Percentiles rank a stretch among this genome's conserved stretches.
Conservation (phyloP, 257 asterid genomes). For the Parsonsia alboflavescens region DNA sequence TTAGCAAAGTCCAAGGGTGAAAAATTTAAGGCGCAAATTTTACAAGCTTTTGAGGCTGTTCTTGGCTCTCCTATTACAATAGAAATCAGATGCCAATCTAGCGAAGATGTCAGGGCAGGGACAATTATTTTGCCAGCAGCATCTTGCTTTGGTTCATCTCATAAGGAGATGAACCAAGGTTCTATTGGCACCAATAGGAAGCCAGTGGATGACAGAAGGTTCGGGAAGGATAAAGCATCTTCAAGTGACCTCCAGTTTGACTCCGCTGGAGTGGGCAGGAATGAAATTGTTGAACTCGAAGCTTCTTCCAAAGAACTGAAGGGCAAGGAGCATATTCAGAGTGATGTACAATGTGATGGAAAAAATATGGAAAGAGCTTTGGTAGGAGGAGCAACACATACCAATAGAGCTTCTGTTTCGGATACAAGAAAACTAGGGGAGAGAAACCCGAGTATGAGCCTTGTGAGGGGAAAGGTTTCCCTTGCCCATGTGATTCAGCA, state of each 20-base stretch:
- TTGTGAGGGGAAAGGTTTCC: slow-evolving; percentile 79
- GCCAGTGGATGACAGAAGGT: slow-evolving; percentile 24
- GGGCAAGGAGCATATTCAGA: slow-evolving; percentile 6
- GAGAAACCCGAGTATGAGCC: slow-evolving; percentile 58
- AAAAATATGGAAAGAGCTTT: slow-evolving; percentile 19
- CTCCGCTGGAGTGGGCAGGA: slow-evolving; percentile 32
- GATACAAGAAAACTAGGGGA: slow-evolving; percentile 43
- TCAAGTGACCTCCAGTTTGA: slow-evolving; percentile 10
- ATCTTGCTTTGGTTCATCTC: slow-evolving; percentile 32
- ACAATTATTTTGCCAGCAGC: slow-evolving; percentile 45
- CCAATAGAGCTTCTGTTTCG: slow-evolving; percentile 15
- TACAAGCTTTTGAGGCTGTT: slow-evolving; percentile 86
- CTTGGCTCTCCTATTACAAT: slow-evolving; percentile 72
- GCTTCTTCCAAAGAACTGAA: slow-evolving; percentile 28
- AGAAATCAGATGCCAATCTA: slow-evolving; percentile 69
- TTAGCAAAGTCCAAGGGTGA: slow-evolving; percentile 71
- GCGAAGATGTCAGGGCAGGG: slow-evolving; percentile 33
- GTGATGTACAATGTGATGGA: slow-evolving; percentile 14
- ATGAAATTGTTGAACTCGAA: slow-evolving; percentile 70
- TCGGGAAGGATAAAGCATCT: slow-evolving; percentile 26
- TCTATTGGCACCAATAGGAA: slow-evolving; percentile 1
- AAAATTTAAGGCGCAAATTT: slow-evolving; percentile 56
- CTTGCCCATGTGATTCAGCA: slow-evolving; percentile 92
- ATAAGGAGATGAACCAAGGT: slow-evolving; percentile 9
- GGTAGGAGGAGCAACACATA: slow-evolving; percentile 16